These are phyloP conservation scores for Talaromyces wortmannii DNA, from an alignment of 495 filamentous ascomycete species.

Conservation along the genomic window DNA sequence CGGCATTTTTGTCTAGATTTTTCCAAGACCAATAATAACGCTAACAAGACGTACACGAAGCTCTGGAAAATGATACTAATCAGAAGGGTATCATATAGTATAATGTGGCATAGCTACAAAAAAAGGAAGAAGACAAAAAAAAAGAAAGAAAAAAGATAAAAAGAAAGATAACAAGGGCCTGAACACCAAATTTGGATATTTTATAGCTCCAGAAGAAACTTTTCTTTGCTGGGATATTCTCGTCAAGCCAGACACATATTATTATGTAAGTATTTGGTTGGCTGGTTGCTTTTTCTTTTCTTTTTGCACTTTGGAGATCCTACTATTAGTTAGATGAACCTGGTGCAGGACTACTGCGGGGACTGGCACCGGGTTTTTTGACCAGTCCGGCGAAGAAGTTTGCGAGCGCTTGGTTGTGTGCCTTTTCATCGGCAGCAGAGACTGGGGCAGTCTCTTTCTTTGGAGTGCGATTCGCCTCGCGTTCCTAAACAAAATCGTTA, in stretches of 20 bases:
- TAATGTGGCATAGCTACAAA: slow-evolving; percentile 1
- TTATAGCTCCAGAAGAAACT: background rate
- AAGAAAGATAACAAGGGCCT: no score
- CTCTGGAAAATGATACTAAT: background rate
- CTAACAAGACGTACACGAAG: background rate
- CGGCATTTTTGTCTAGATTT: no score
- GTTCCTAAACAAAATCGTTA: slow-evolving; percentile 32
- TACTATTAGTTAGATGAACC: background rate
- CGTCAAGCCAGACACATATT: background rate
- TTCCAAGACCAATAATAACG: background rate
- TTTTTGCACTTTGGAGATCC: background rate
- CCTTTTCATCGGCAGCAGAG: slow-evolving; percentile 44
- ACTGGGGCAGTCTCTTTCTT: slow-evolving; percentile 27
- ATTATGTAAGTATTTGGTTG: background rate
- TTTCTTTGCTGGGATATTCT: no score
- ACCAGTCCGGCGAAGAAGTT: slow-evolving; percentile 63
- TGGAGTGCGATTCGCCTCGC: slow-evolving; percentile 47
- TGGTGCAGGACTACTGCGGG: slow-evolving; percentile 32
- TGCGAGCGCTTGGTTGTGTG: slow-evolving; percentile 59
- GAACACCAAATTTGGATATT: background rate
- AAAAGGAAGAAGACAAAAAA: slow-evolving; percentile 1
- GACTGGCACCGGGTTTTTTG: slow-evolving; percentile 45
- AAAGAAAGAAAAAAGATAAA: background rate
- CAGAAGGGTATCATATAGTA: slow-evolving; percentile 7
- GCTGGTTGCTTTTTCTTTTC: no score